These are phyloP conservation scores for Cicer cuneatum DNA, from an alignment of 306 rosid genomes.

Conservation along the genomic window DNA sequence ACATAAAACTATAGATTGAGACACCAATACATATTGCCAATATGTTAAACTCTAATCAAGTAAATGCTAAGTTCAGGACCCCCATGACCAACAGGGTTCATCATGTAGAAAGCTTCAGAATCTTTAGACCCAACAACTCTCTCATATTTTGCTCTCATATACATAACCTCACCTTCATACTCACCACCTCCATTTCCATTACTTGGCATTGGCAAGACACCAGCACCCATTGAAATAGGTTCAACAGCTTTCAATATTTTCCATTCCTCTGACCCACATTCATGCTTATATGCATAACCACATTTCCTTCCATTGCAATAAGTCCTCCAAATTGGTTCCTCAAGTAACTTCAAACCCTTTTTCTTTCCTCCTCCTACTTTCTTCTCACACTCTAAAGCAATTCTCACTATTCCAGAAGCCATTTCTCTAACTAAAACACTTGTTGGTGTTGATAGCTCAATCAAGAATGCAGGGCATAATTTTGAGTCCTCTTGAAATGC, in stretches of 20 bases:
- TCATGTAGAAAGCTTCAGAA: conserved; percentile 90
- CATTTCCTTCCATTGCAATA: conserved; percentile 88
- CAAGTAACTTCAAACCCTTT: conserved; percentile 49
- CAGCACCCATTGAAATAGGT: conserved; percentile 89
- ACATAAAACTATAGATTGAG: conserved; percentile 13
- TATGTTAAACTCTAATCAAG: conserved; percentile 68
- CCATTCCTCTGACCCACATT: conserved; percentile 77
- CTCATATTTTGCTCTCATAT: conserved; percentile 90
- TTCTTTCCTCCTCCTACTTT: conserved; percentile 13
- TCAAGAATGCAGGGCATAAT: conserved; percentile 58
- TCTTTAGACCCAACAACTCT: conserved; percentile 87
- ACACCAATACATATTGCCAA: not conserved
- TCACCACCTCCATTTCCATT: conserved; percentile 51
- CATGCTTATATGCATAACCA: conserved; percentile 63
- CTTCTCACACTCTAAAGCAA: conserved; percentile 84
- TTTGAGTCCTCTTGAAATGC: conserved; percentile 74
- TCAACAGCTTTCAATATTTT: conserved; percentile 77
- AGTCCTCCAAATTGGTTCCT: conserved; percentile 72
- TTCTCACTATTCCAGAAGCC: conserved; percentile 87
- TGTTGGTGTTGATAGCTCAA: conserved; percentile 77
- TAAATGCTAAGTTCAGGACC: conserved; percentile 93
- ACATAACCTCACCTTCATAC: conserved; percentile 80
- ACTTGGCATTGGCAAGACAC: conserved; percentile 70
- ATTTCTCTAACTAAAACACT: conserved; percentile 77
- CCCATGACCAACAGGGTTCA: conserved; percentile 72